A percentile compares a stretch with the other conserved stretches of the same genome.
phyloP scores from a whole-genome alignment of 1,284 basidiomycete genomes.

The Tausonia pullulans region DNA sequence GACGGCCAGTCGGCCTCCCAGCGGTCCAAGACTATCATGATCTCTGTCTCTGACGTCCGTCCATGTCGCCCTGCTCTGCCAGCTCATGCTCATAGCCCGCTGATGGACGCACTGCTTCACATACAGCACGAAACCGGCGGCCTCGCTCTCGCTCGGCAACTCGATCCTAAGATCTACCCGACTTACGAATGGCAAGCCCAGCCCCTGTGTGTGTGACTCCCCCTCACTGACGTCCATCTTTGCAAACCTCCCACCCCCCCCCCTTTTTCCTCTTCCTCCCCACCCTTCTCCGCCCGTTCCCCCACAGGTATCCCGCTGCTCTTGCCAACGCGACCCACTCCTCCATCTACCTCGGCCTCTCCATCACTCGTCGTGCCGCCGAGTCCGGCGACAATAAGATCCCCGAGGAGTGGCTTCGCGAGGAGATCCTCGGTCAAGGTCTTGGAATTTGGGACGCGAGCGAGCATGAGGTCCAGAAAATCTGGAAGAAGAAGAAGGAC shows the following conservation, averaged over 20 bases:
- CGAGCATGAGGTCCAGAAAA: conserved; percentile 24
- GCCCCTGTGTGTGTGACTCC: not conserved
- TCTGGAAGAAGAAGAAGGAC: conserved; percentile 18
- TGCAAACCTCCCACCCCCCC: not conserved
- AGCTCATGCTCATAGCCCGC: conserved; percentile 20
- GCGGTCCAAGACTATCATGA: not conserved
- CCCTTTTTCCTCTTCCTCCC: not conserved
- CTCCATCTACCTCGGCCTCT: conserved; percentile 24
- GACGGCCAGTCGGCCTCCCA: not conserved
- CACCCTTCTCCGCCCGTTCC: not conserved
- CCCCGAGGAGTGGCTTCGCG: conserved; percentile 19
- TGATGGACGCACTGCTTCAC: conserved; percentile 26
- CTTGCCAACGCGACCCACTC: conserved; percentile 30
- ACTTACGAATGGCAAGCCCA: conserved; percentile 19
- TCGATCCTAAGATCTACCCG: conserved; percentile 27
- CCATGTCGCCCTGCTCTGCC: not conserved
- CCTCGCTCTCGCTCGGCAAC: conserved; percentile 31
- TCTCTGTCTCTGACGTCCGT: conserved; percentile 2
- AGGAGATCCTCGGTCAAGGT: conserved; percentile 22
- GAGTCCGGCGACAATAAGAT: conserved; percentile 14
- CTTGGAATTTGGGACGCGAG: conserved; percentile 25
- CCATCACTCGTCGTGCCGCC: conserved; percentile 3
- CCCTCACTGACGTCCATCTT: not conserved
- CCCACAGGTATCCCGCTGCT: conserved; percentile 22
- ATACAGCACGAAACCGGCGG: conserved; percentile 37